Conservation (phyloP, 345 rosid genomes). For the Noccaea caerulescens region DNA sequence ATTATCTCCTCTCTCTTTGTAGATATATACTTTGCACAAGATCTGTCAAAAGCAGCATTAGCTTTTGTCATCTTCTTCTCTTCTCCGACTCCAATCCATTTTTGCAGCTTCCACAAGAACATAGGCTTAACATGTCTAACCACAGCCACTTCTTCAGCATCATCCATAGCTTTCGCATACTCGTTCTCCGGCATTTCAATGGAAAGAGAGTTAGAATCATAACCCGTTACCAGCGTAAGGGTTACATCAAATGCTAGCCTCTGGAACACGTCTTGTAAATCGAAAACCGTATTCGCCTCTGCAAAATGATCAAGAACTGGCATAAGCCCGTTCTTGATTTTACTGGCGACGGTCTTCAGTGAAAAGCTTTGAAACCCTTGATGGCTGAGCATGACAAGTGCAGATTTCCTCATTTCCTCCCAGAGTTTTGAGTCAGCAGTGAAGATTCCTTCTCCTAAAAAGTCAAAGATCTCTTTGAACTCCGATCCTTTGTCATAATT, state of each 20-base stretch:
- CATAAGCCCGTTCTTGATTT: slow-evolving; percentile 33
- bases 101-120: slow-evolving; percentile 45
- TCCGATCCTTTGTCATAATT: slow-evolving; percentile 45
- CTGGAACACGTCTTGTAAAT: slow-evolving; percentile 52
- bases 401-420: slow-evolving; percentile 42
- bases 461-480: slow-evolving; percentile 45
- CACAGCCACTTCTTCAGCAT: slow-evolving; percentile 43
- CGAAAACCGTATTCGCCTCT: slow-evolving; percentile 31
- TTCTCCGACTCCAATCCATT: slow-evolving; percentile 42
- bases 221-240: slow-evolving; percentile 47
- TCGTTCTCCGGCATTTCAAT: slow-evolving; percentile 39
- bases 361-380: slow-evolving; percentile 39
- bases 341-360: slow-evolving; percentile 19
- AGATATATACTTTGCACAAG: slow-evolving; percentile 35
- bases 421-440: slow-evolving; percentile 48
- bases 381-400: slow-evolving; percentile 35
- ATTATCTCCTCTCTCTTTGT: slow-evolving; percentile 36
- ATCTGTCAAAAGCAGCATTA: slow-evolving; percentile 23
- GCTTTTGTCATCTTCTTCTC: slow-evolving; percentile 50
- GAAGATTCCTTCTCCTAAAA: slow-evolving; percentile 47
- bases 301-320: slow-evolving; percentile 46
- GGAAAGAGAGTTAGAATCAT: slow-evolving; percentile 45
- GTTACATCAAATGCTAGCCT: slow-evolving; percentile 53
- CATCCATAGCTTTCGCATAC: slow-evolving; percentile 47
- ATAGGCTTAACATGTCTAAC: slow-evolving; percentile 35